Base-by-base conservation (phyloP, 768 basidiomycete species). In the Mrakia gelida region DNA sequence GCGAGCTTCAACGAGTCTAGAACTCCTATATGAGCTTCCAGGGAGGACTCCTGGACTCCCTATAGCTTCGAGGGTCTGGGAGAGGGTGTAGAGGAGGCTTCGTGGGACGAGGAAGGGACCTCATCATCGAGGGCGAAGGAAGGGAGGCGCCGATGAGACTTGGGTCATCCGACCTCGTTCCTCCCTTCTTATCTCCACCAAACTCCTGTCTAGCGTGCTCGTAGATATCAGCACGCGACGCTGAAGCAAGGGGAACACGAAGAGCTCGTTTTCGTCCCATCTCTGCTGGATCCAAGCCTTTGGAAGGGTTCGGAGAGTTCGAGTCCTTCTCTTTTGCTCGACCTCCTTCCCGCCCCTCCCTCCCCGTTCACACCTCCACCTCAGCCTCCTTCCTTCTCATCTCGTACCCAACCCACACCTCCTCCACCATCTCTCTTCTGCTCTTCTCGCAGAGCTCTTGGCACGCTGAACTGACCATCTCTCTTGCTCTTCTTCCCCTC, bases 81-180 rank as follows among this genome's bases (percentile, higher is more conserved):
- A 7, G 18, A 52, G 4, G 18, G 59, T 28, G 8, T 18, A 11
- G 59, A 59, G 26, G 59, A n/a, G 54, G 28, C n/a, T n/a, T 5
- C 26, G 2, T 59, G 8, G 81, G 80, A 75, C 80, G 77, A 80
- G 81, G 56, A 43, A 38, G 38, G 38, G 59, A 61, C 52, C 11
- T 26, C 30, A 34, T 52, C 49, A 52, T 52, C 16, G 16, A 26
- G 32, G n/a, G n/a, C 56, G 15, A 41, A 63, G 34, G 21, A 30
- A 18, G 30, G 75, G 38, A 63, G 49, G 30, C 30, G 38, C 11
- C n/a, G 28, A 28, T 34, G n/a, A 23, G 62, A n/a, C 28, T 26
- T 38, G 61, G 61, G 74, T 75, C 71, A 73, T 70, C 67, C 67
- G 67, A 70, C 67, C 67, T 70, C 67, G 41, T 41, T 15, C 67